Percentiles rank a stretch among this genome's conserved stretches.
Conservation (phyloP, 495 filamentous ascomycete genomes). For the Hyaloscypha hepaticicola region DNA sequence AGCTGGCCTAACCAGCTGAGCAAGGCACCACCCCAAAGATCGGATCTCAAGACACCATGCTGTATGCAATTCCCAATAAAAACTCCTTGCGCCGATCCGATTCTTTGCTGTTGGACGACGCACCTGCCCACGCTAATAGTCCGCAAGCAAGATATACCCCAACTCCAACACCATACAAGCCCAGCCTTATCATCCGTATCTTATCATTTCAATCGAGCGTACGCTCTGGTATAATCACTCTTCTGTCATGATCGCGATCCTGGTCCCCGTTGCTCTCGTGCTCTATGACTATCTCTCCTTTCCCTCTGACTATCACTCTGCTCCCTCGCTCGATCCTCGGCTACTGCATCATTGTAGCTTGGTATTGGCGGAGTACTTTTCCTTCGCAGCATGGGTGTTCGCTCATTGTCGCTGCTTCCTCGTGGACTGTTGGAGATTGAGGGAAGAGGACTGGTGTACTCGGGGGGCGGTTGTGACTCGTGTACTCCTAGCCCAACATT, state of each 20-base stretch:
- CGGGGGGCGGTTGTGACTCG: conserved; percentile 57
- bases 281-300: conserved; percentile 23
- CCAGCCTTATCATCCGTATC: background rate
- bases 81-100: conserved; percentile 1
- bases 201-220: background rate
- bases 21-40: conserved; percentile 1
- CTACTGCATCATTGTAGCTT: conserved; percentile 66
- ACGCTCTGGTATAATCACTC: background rate
- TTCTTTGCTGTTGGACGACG: conserved; percentile 2
- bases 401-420: conserved; percentile 42
- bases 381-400: conserved; percentile 38
- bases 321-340: conserved; percentile 32
- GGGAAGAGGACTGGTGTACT: conserved; percentile 69
- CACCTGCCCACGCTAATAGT: background rate
- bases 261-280: conserved; percentile 11
- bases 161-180: background rate
- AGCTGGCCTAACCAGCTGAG: background rate
- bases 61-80: background rate
- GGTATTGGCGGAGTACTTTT: conserved; percentile 52
- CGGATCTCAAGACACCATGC: background rate
- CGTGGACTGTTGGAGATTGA: conserved; percentile 51
- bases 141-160: background rate
- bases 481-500: conserved; percentile 29
- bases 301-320: conserved; percentile 25
- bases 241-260: conserved; percentile 15